Evolutionary conservation across 176 grass and related monocot genomes (phyloP).

Genomic region (Carex scoparia): DNA sequence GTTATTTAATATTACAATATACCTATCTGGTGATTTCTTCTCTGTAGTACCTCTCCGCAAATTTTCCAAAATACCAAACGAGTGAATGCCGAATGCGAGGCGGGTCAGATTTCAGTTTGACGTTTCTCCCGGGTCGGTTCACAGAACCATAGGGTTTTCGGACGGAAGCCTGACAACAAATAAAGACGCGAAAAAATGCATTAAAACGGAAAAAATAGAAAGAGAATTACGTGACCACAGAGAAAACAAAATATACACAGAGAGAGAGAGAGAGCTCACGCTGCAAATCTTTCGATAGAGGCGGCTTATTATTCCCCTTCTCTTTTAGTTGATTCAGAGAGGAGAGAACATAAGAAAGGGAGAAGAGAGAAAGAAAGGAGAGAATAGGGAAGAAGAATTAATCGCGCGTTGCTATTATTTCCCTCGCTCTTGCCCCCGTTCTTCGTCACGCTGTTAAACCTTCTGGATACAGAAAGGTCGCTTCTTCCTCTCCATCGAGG

Average conservation of each 20-base stretch:
- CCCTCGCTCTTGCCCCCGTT: neutral
- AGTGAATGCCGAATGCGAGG: neutral
- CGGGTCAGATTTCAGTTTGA: neutral
- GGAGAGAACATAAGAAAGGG: neutral
- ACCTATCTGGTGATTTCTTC: neutral
- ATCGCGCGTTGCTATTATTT: neutral
- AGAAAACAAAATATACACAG: neutral
- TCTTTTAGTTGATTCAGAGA: conserved; percentile 15
- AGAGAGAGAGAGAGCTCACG: conserved; percentile 5
- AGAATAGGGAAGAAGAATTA: neutral
- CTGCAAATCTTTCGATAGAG: conserved; percentile 25
- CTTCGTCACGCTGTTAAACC: neutral
- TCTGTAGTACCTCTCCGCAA: neutral
- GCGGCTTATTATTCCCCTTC: conserved; percentile 6
- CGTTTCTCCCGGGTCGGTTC: neutral
- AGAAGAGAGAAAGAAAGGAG: neutral
- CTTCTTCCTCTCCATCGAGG: conserved; percentile 6
- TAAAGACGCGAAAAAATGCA: conserved; percentile 7
- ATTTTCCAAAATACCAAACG: neutral
- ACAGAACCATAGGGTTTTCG: conserved; percentile 15
- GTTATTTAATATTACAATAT: neutral
- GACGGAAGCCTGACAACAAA: conserved; percentile 2
- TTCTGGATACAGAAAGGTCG: neutral
- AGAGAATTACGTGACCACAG: conserved; percentile 15
- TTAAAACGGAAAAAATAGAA: conserved; percentile 3